Conservation (phyloP, 345 rosid species). For the Garcia nutans region DNA sequence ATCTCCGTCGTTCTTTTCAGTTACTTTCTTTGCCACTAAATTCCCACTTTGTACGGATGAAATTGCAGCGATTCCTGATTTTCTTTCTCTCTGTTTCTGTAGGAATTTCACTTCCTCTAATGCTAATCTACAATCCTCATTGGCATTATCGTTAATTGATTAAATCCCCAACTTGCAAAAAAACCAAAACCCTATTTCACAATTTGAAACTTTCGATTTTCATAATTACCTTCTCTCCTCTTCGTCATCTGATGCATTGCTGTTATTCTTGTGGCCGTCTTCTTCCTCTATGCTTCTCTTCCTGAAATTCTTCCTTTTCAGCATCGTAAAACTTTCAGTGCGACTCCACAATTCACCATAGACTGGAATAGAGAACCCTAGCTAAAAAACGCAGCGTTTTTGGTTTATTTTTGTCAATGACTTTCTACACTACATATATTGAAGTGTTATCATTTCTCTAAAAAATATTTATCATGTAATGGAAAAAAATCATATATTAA, state of each 20-base stretch:
- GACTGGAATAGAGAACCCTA: too few relatives aligned
- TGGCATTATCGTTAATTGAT: neutral
- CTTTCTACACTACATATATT: too few relatives aligned
- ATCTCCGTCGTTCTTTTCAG: slow-evolving; percentile 67
- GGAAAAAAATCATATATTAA: too few relatives aligned
- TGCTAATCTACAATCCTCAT: slow-evolving; percentile 45
- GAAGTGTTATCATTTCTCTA: too few relatives aligned
- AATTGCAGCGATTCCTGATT: slow-evolving; percentile 68
- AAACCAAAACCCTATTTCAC: neutral
- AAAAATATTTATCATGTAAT: too few relatives aligned
- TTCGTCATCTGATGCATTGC: slow-evolving; percentile 54
- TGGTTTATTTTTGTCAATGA: too few relatives aligned
- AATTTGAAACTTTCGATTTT: slow-evolving; percentile 11
- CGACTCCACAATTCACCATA: too few relatives aligned
- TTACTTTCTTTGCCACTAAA: slow-evolving; percentile 31
- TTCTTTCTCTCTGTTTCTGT: slow-evolving; percentile 93
- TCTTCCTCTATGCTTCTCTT: slow-evolving; percentile 62
- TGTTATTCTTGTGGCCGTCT: slow-evolving; percentile 34
- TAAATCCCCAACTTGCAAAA: neutral
- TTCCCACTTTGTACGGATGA: slow-evolving; percentile 39
- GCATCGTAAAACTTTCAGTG: neutral
- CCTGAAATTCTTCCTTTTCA: slow-evolving; percentile 39
- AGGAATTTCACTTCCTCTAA: slow-evolving; percentile 94
- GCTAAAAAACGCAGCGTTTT: too few relatives aligned
- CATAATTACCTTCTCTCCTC: slow-evolving; percentile 59